Evolutionary conservation across 2,329 filamentous ascomycete genomes (phyloP), one percentile per base, ranked within the genome.

Genomic region (Fusarium paranaense): DNA sequence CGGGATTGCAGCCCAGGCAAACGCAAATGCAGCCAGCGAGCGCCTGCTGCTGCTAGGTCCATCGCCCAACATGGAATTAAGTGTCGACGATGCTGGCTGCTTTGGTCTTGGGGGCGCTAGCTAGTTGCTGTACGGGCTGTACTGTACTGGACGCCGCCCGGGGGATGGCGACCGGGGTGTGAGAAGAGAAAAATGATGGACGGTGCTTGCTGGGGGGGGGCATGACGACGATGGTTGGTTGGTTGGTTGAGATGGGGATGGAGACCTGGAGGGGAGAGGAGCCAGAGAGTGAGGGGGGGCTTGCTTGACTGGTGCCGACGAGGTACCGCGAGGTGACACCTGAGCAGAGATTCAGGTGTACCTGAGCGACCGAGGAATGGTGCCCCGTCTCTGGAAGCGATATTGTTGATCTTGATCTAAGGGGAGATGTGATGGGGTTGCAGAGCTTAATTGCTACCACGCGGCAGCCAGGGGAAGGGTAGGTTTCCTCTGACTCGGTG

Each of bases 11-110:
- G 35, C 14, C 35, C 35, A 37, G 50, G 50, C 47, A 50, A 67
- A 58, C 38, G 64, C 37, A 47, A 56, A 54, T 50, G 52, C 61
- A 47, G 54, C 25, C 52, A 72, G 54, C 66, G 62, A 71, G 70
- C 62, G 62, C 68, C 63, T 67, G 62, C 52, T 67, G 60, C 42
- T 64, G 57, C 40, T 61, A 52, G 60, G 47, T 64, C 54, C 60
- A 54, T 64, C 40, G 54, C 64, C 59, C 67, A 65, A 64, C 54
- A 69, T 73, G 71, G 71, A 69, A 76, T 74, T 66, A 72, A 68
- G 65, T 65, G 66, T 71, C 66, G 63, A 74, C 54, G 64, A 66
- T 76, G 67, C 67, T 71, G 64, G 60, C 65, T 69, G 58, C 54
- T 70, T 67, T 69, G 67, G 75, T 73, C 67, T 63, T 72, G 40